Percentiles rank a stretch among this genome's conserved stretches.
phyloP scores from a whole-genome alignment of 2,329 filamentous ascomycete genomes.

The Colletotrichum navitas region DNA sequence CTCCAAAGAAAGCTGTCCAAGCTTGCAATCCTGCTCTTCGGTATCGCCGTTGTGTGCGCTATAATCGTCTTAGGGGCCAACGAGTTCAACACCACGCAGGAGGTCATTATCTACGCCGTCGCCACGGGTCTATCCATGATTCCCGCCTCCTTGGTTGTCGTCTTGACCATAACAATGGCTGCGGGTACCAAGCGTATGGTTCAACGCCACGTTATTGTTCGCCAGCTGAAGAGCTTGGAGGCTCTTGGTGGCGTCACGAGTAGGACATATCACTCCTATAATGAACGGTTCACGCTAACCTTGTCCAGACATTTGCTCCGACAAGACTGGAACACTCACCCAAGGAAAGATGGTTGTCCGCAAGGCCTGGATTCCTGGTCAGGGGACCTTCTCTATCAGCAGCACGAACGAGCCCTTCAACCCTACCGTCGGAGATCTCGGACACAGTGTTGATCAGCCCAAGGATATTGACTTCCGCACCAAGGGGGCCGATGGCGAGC shows the following conservation, averaged over 20 bases:
- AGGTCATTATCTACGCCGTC: constrained; percentile 60
- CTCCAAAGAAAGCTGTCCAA: constrained; percentile 78
- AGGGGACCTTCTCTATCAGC: constrained; percentile 61
- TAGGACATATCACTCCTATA: background rate
- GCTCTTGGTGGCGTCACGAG: constrained; percentile 66
- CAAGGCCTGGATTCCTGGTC: constrained; percentile 64
- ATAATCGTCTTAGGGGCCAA: constrained; percentile 61
- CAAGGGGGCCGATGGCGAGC: constrained; percentile 47
- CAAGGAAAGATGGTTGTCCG: constrained; percentile 67
- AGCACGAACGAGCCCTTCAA: constrained; percentile 68
- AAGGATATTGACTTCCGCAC: constrained; percentile 51
- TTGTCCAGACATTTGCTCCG: constrained; percentile 63
- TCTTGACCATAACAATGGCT: constrained; percentile 72
- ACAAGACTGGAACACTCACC: constrained; percentile 69
- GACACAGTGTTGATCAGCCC: constrained; percentile 53
- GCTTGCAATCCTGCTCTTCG: constrained; percentile 76
- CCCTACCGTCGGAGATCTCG: constrained; percentile 64
- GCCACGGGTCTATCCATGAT: constrained; percentile 64
- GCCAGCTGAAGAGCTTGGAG: constrained; percentile 64
- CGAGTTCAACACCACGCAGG: constrained; percentile 53
- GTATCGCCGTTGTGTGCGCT: constrained; percentile 63
- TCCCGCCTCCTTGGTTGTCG: constrained; percentile 61
- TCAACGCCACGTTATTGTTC: constrained; percentile 64
- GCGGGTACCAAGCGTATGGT: constrained; percentile 68
- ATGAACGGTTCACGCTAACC: background rate